These are phyloP conservation scores for Boehmeria nivea DNA, from an alignment of 306 rosid species.

Conservation along the genomic window DNA sequence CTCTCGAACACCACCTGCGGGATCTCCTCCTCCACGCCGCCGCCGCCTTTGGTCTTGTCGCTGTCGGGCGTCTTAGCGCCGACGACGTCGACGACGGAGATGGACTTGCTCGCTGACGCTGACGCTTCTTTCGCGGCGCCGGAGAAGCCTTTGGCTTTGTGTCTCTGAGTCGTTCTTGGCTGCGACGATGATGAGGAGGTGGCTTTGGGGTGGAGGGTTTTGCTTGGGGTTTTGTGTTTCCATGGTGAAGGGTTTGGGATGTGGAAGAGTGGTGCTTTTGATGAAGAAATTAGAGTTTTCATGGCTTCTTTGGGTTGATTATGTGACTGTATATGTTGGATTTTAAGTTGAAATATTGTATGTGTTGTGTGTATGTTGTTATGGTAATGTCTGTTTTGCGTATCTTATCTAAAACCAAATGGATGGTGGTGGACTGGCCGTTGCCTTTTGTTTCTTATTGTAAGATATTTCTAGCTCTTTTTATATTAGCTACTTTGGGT, in stretches of 20 bases:
- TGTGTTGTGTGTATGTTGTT: slow-evolving; percentile 14
- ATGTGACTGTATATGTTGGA: neutral
- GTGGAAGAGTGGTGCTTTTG: slow-evolving; percentile 32
- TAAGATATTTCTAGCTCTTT: no score
- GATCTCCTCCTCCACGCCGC: slow-evolving; percentile 39
- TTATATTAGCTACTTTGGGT: no score
- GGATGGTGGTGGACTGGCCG: slow-evolving; percentile 30
- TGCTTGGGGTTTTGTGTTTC: slow-evolving; percentile 36
- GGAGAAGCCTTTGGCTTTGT: slow-evolving; percentile 52
- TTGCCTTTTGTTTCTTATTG: no score
- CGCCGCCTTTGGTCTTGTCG: slow-evolving; percentile 11
- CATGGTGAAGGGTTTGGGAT: slow-evolving; percentile 38
- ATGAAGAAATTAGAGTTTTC: slow-evolving; percentile 46
- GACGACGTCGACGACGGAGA: neutral
- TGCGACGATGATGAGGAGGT: no score
- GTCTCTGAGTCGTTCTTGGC: slow-evolving; percentile 11
- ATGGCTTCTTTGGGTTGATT: slow-evolving; percentile 27
- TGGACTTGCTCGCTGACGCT: slow-evolving; percentile 7
- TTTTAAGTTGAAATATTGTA: no score
- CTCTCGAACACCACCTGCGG: slow-evolving; percentile 53
- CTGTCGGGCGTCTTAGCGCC: no score
- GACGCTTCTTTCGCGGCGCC: slow-evolving; percentile 10
- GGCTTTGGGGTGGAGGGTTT: slow-evolving; percentile 9
- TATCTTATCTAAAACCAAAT: slow-evolving; percentile 52
- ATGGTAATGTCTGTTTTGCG: neutral